A percentile compares a stretch with the other conserved stretches of the same genome.
These are phyloP conservation scores for Mycena vulgaris DNA, from an alignment of 768 basidiomycete genomes.

Conservation along the genomic window DNA sequence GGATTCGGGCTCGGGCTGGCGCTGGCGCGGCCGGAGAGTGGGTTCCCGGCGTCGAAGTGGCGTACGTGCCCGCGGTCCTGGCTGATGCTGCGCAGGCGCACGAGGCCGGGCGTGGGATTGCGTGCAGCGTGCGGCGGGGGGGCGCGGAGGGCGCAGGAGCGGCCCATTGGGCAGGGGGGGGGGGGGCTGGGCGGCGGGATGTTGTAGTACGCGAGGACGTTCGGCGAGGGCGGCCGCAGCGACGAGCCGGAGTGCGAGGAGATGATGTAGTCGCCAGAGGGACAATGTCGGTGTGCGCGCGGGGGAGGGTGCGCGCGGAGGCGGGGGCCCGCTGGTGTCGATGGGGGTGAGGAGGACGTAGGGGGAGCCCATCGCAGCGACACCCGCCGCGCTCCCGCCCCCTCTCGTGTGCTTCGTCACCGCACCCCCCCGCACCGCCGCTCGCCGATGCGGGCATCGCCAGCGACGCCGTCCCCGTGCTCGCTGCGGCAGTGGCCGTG, in stretches of 20 bases:
- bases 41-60: neutral
- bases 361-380: too few species aligned
- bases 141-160: slow-evolving; percentile 55
- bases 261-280: slow-evolving; percentile 52
- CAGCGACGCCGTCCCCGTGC: too few species aligned
- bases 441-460: too few species aligned
- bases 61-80: slow-evolving; percentile 24
- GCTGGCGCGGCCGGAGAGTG: neutral
- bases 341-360: too few species aligned
- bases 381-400: too few species aligned
- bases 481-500: too few species aligned
- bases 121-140: slow-evolving; percentile 34
- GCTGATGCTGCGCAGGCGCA: slow-evolving; percentile 30
- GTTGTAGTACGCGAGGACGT: slow-evolving; percentile 62
- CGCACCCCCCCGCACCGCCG: too few species aligned
- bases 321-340: too few species aligned
- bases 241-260: slow-evolving; percentile 45
- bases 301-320: too few species aligned
- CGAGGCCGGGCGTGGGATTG: slow-evolving; percentile 23
- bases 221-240: slow-evolving; percentile 52
- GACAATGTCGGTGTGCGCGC: slow-evolving; percentile 37
- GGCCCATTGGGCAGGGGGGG: slow-evolving; percentile 60
- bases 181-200: slow-evolving; percentile 69
- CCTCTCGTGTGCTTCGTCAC: too few species aligned
- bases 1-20: neutral